A percentile compares a stretch with the other conserved stretches of the same genome.
Evolutionary conservation across 345 rosid species (phyloP).

Genomic region (Psidium guajava): DNA sequence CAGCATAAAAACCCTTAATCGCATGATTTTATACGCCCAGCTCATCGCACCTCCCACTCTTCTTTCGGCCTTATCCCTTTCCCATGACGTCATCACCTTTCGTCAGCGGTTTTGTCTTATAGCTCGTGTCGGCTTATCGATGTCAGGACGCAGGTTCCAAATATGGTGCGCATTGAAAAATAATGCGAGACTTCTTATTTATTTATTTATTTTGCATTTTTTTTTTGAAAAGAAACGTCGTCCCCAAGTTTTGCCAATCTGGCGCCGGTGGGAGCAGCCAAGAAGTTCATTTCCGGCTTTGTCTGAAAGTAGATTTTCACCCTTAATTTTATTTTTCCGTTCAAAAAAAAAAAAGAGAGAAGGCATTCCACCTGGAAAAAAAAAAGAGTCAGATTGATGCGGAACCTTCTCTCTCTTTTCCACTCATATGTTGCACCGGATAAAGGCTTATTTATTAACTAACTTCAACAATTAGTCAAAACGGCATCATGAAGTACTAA

Average conservation of each 20-base stretch:
- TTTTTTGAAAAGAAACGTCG: not conserved
- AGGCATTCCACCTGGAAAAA: too few relatives aligned
- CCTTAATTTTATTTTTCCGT: too few relatives aligned
- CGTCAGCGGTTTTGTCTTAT: not conserved
- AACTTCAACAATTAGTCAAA: not conserved
- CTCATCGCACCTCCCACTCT: not conserved
- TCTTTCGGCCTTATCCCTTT: not conserved
- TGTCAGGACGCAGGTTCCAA: not conserved
- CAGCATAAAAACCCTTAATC: not conserved
- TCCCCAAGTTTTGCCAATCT: too few relatives aligned
- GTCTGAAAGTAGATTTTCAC: too few relatives aligned
- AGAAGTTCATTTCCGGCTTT: too few relatives aligned
- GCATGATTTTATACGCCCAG: not conserved
- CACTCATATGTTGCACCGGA: too few relatives aligned
- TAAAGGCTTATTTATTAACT: too few relatives aligned
- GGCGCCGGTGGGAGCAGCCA: too few relatives aligned
- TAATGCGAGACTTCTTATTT: not conserved
- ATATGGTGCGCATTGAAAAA: not conserved
- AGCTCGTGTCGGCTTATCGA: not conserved
- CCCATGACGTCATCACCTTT: not conserved
- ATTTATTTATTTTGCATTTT: not conserved
- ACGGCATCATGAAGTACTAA: not conserved
- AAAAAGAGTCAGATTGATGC: too few relatives aligned
- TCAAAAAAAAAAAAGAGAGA: too few relatives aligned
- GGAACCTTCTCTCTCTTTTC: too few relatives aligned